Conservation (phyloP, 306 rosid genomes). For the Gastrolobium bilobum region DNA sequence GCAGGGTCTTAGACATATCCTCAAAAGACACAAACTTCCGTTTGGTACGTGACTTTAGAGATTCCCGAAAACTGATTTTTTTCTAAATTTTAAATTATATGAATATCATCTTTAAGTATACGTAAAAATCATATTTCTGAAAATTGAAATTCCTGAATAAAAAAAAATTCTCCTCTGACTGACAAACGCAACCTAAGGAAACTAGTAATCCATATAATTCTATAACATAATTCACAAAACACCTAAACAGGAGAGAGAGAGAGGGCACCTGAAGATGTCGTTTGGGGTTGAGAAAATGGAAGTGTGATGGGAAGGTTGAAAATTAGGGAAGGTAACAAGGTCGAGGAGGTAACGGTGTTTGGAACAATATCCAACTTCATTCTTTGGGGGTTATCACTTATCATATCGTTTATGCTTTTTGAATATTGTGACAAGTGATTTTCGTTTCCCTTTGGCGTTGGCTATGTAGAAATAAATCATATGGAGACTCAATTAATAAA, state of each 20-base stretch:
- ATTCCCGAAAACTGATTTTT: too few relatives aligned
- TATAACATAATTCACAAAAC: not conserved
- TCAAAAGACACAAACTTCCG: slow-evolving; percentile 14
- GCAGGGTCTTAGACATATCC: not conserved
- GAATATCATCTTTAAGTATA: too few relatives aligned
- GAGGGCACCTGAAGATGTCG: slow-evolving; percentile 49
- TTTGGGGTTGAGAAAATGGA: slow-evolving; percentile 4
- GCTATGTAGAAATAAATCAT: not conserved
- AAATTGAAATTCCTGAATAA: too few relatives aligned
- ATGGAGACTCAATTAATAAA: not conserved
- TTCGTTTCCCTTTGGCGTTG: slow-evolving; percentile 10
- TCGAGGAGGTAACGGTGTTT: slow-evolving; percentile 7
- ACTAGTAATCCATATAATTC: slow-evolving; percentile 1
- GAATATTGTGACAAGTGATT: not conserved
- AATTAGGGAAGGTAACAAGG: slow-evolving; percentile 38
- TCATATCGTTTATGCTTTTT: not conserved
- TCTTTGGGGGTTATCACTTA: not conserved
- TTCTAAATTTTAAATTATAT: too few relatives aligned
- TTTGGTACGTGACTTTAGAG: too few relatives aligned
- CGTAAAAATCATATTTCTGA: too few relatives aligned
- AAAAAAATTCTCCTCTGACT: too few relatives aligned
- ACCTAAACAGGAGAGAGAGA: slow-evolving; percentile 7
- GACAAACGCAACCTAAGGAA: too few relatives aligned
- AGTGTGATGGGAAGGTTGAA: slow-evolving; percentile 27
- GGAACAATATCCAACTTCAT: slow-evolving; percentile 56